A percentile compares a stretch with the other conserved stretches of the same genome.
phyloP scores from a whole-genome alignment of 257 asterid species.

The Scutellaria minor region DNA sequence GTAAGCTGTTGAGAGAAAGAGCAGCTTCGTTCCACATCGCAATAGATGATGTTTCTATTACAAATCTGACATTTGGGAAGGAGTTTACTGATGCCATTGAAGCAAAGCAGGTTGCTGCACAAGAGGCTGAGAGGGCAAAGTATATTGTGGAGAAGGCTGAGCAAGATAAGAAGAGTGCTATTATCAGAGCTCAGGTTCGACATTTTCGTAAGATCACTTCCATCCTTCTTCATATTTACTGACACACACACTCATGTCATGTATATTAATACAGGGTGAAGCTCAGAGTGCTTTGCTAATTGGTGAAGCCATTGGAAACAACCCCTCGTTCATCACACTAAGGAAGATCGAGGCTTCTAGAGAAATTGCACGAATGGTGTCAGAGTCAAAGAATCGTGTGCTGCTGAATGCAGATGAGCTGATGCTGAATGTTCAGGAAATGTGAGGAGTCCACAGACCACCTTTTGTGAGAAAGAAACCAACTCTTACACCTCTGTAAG shows the following conservation, averaged over 20 bases:
- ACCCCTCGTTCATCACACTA: slow-evolving; percentile 58
- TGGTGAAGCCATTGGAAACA: slow-evolving; percentile 62
- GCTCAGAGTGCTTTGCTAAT: slow-evolving; percentile 67
- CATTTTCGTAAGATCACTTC: background rate
- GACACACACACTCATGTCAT: no score
- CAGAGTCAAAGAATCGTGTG: slow-evolving; percentile 52
- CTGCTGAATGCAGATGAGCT: slow-evolving; percentile 53
- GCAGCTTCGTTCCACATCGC: slow-evolving; percentile 83
- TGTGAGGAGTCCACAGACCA: no score
- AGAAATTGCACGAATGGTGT: slow-evolving; percentile 46
- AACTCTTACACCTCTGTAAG: no score
- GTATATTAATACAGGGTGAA: slow-evolving; percentile 45
- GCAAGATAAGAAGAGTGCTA: slow-evolving; percentile 84
- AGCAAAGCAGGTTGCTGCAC: slow-evolving; percentile 94
- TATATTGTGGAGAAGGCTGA: slow-evolving; percentile 89
- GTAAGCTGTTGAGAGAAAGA: slow-evolving; percentile 71
- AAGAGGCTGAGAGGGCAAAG: slow-evolving; percentile 94
- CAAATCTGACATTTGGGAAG: slow-evolving; percentile 76
- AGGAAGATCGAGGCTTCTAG: slow-evolving; percentile 62
- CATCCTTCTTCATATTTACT: background rate
- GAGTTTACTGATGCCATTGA: slow-evolving; percentile 87
- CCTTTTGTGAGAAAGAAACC: no score
- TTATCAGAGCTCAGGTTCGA: slow-evolving; percentile 81
- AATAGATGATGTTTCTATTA: slow-evolving; percentile 84
- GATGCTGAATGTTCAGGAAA: slow-evolving; percentile 49